Base-by-base conservation (phyloP, 345 rosid species). In the Lumnitzera racemosa region DNA sequence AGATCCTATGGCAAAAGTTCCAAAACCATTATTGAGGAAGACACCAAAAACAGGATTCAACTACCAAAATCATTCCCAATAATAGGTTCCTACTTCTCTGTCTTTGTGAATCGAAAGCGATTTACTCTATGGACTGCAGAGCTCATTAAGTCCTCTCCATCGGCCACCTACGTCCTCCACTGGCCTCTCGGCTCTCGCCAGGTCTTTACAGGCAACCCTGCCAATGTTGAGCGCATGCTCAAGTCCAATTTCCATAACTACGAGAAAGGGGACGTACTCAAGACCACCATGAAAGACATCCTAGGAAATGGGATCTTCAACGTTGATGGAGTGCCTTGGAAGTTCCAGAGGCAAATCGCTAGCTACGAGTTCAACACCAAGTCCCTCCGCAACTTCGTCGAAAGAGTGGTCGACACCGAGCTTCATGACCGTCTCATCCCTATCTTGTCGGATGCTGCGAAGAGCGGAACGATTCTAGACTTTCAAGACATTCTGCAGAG, bases 301-400 rank as follows among this genome's bases (percentile, higher is more conserved):
- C 86, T 86, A 2, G 88, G 96, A 31, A 48, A 70, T 6, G 94
- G 96, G 3, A 84, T 86, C 61, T 84, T 89, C 60, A 85, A 78
- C 62, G 63, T 66, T 2, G 82, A 89, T 23, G 90, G 85, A 0
- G 81, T 72, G 0, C 61, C 71, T 46, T 86, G 87, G 94, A 82
- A 72, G 69, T 77, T 78, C 57, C 90, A 89, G 60, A 79, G 94
- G 58, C 82, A 79, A 61, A 77, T 83, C 58, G 67, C 89, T 2
- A 87, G 92, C 67, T 78, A 79, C 41, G 92, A 90, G 54, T 83
- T 90, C 72, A 83, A 82, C 67, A 83, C 90, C 17, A 80, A 69
- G 3, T 87, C 92, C 1, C 79, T 90, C 43, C 83, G 86, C 16
- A 83, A 80, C 51, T 87, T 87, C 56, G 61, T 87, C 0, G 76